Conservation (phyloP, 106 monocot species). For the Acorus calamus region DNA sequence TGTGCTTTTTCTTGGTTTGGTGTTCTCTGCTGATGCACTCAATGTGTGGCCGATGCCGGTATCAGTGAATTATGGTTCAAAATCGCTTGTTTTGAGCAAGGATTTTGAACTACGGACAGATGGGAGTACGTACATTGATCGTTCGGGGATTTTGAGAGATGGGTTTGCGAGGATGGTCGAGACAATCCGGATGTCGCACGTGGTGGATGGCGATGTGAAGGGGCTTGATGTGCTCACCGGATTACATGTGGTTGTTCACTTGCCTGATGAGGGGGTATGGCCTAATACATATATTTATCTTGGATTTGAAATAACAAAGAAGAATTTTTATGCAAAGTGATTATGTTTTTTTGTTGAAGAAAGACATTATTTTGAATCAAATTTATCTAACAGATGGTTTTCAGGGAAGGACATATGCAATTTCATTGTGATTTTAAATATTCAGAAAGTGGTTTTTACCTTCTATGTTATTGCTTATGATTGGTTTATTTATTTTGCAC, state of each 20-base stretch:
- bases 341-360: no score
- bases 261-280: conserved; percentile 33
- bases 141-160: conserved; percentile 51
- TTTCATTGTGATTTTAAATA: conserved; percentile 1
- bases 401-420: not conserved
- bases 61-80: conserved; percentile 36
- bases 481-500: not conserved
- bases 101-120: conserved; percentile 39
- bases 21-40: conserved; percentile 11
- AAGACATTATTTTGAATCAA: no score
- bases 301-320: no score
- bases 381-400: no score
- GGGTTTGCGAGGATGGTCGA: conserved; percentile 54
- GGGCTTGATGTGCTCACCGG: conserved; percentile 33
- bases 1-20: conserved; percentile 1
- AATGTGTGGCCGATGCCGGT: conserved; percentile 85
- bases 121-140: conserved; percentile 57
- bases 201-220: conserved; percentile 13
- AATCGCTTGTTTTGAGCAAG: conserved; percentile 33
- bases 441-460: not conserved
- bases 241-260: conserved; percentile 38
- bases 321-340: no score
- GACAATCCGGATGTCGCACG: conserved; percentile 24
- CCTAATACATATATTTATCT: not conserved
- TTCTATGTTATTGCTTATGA: conserved; percentile 1